Conservation (phyloP, 805 yeast genomes). For the Kodamaea jinghongensis region DNA sequence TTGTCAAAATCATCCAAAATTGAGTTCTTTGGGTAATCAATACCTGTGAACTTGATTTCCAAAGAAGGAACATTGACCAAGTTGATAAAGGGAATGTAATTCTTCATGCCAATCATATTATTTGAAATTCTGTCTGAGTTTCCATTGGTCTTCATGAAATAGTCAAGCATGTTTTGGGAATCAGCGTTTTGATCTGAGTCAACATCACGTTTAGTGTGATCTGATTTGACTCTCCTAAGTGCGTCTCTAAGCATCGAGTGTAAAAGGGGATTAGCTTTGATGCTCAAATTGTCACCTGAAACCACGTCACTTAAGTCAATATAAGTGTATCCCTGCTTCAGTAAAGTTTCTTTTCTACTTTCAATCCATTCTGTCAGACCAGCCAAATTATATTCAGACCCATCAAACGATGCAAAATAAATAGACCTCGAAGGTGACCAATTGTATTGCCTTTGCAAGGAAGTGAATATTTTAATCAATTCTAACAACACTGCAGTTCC, state of each 20-base stretch:
- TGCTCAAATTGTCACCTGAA: constrained; percentile 49
- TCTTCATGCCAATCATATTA: constrained; percentile 47
- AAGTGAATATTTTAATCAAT: constrained; percentile 63
- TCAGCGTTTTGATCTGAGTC: constrained; percentile 14
- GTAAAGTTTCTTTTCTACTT: constrained; percentile 48
- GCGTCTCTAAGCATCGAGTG: constrained; percentile 46
- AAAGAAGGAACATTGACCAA: constrained; percentile 68
- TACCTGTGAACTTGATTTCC: constrained; percentile 50
- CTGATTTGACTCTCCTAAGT: constrained; percentile 26
- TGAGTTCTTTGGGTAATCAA: constrained; percentile 48
- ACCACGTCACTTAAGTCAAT: constrained; percentile 72
- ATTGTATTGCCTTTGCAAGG: constrained; percentile 57
- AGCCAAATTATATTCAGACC: constrained; percentile 72
- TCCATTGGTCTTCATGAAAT: constrained; percentile 16
- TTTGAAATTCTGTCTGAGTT: constrained; percentile 26
- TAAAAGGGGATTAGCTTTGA: constrained; percentile 66
- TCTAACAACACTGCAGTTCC: constrained; percentile 75
- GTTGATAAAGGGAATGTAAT: constrained; percentile 65
- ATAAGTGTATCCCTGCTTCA: constrained; percentile 62
- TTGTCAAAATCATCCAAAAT: constrained; percentile 65
- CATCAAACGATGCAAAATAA: constrained; percentile 83
- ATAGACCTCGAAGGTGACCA: constrained; percentile 87
- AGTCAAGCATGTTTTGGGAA: constrained; percentile 18
- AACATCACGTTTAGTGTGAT: constrained; percentile 10
- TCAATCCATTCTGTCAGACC: constrained; percentile 83